phyloP scores from a whole-genome alignment of 352 stramenopile species.

The Phytopythium cucurbitacearum region DNA sequence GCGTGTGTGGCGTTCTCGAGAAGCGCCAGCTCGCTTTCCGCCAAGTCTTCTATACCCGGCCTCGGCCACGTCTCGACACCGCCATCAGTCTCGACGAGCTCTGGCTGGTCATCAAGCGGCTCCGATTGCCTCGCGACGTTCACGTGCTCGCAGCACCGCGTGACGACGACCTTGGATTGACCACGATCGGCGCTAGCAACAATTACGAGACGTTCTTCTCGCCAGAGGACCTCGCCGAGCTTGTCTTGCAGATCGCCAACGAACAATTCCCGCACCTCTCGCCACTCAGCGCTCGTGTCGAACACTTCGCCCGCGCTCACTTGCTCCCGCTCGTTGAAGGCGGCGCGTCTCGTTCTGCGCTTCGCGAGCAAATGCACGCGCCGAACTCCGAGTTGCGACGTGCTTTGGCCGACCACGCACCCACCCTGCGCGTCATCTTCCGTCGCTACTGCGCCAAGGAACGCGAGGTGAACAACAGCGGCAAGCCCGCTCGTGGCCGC shows the following conservation, averaged over 20 bases:
- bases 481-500: background rate
- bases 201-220: conserved; percentile 59
- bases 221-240: conserved; percentile 51
- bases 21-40: conserved; percentile 49
- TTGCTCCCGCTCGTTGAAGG: conserved; percentile 7
- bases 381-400: conserved; percentile 37
- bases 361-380: too few species aligned
- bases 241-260: conserved; percentile 69
- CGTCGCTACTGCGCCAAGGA: conserved; percentile 72
- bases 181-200: conserved; percentile 1
- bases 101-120: conserved; percentile 64
- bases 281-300: conserved; percentile 54
- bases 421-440: conserved; percentile 64
- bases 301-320: conserved; percentile 48
- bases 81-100: conserved; percentile 60
- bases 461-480: conserved; percentile 21
- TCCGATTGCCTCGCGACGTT: conserved; percentile 50
- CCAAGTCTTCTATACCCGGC: conserved; percentile 38
- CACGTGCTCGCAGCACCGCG: conserved; percentile 48
- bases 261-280: conserved; percentile 65
- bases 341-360: too few species aligned
- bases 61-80: conserved; percentile 20
- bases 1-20: conserved; percentile 42
- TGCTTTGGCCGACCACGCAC: conserved; percentile 43
- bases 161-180: conserved; percentile 42